Percentiles rank a stretch among this genome's conserved stretches.
These are phyloP conservation scores for Cercophora samala DNA, from an alignment of 495 filamentous ascomycete species.

Conservation along the genomic window DNA sequence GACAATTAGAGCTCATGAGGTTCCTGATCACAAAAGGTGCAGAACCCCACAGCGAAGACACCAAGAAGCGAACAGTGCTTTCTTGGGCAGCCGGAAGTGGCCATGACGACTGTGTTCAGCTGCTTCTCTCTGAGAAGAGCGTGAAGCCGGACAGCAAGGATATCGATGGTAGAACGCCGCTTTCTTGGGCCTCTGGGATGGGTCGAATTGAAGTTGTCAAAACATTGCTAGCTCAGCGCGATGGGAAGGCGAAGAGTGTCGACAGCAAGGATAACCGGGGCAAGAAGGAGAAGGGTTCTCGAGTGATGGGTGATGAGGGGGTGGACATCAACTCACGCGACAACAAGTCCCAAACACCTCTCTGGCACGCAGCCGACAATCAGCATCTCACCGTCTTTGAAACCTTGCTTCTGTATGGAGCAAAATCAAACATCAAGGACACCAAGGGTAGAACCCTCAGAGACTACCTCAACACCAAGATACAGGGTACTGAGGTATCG, in stretches of 20 bases:
- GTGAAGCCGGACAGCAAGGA: background rate
- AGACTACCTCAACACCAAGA: background rate
- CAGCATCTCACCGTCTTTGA: background rate
- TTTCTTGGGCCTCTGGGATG: background rate
- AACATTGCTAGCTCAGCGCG: background rate
- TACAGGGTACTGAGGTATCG: background rate
- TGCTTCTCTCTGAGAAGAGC: background rate
- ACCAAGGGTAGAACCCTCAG: background rate
- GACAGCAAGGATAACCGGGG: background rate
- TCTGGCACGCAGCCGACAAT: background rate
- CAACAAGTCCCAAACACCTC: background rate
- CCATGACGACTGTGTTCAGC: background rate
- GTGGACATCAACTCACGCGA: background rate
- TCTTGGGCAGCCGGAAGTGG: background rate
- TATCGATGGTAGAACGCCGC: background rate
- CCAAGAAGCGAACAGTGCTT: background rate
- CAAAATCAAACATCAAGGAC: background rate
- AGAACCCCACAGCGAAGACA: background rate
- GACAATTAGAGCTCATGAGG: background rate
- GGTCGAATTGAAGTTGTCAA: background rate
- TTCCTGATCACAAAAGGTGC: background rate
- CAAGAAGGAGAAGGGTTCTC: background rate
- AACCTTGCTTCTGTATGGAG: background rate
- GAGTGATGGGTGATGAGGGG: too few relatives aligned
- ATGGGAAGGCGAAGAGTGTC: background rate